Evolutionary conservation across 768 basidiomycete species (phyloP), one percentile per base, ranked within the genome.

Genomic region (Boletus rubescentipes): DNA sequence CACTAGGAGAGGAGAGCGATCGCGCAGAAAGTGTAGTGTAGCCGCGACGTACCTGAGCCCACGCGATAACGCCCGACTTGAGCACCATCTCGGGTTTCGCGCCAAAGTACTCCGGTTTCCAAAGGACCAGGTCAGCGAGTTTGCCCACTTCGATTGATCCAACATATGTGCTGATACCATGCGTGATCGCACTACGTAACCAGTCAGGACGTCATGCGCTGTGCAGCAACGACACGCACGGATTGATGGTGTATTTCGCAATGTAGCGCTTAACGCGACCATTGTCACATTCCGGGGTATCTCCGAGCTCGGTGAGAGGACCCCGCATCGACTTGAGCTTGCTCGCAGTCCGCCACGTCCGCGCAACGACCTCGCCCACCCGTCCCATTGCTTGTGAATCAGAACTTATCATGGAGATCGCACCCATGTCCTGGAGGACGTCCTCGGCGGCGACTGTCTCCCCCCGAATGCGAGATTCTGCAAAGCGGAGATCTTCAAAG

Each of bases 331-430:
- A 83, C 51, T 81, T 81, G 88, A 99, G 87, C 77, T 99, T 99
- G 70, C 89, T 91, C 31, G 97, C 97, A 0, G 97, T 98, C 41
- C 95, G 79, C 97, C 97, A 99, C 0, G 97, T 97, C 48, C 97
- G 76, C 41, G 87, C 82, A 2, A 93, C 75, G 16, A 98, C 96
- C 69, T 99, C 97, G 10, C 93, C 97, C 7, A 99, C 93, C 16
- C 96, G 84, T 10, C 96, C 95, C 97, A 99, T 98, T 0, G 97
- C 97, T 70, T 98, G 97, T 3, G 93, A 89, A 68, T 99, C 97
- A 3, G 91, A 93, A 60, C 88, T 91, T 60, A 98, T 95, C 85
- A 98, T 98, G 3, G 93, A 89, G 39, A 99, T 97, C 3, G 97
- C 94, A 3, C 97, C 97, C 2, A 72, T 81, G 64, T 96, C 94